Conservation (phyloP, 352 stramenopile genomes). For the Globisporangium heterothallicum region DNA sequence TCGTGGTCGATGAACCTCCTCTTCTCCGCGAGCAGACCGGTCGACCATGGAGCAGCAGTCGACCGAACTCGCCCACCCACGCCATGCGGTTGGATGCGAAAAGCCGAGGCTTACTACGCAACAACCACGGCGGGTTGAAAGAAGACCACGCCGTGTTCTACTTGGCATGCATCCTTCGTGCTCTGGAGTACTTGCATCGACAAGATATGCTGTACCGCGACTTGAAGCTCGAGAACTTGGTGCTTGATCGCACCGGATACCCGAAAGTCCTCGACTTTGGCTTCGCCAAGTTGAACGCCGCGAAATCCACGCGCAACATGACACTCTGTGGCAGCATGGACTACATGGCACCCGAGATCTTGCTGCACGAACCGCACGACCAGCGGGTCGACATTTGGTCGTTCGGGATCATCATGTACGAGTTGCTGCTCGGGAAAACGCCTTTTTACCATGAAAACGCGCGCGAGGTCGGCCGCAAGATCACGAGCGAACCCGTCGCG, state of each 20-base stretch:
- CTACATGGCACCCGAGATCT: conserved; percentile 79
- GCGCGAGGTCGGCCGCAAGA: conserved; percentile 68
- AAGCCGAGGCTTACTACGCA: conserved; percentile 38
- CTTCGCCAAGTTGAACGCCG: conserved; percentile 59
- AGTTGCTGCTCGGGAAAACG: conserved; percentile 78
- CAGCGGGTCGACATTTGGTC: conserved; percentile 73
- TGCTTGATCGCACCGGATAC: conserved; percentile 87
- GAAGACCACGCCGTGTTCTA: conserved; percentile 85
- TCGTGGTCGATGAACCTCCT: no score
- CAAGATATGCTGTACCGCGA: conserved; percentile 79
- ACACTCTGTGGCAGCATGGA: conserved; percentile 78
- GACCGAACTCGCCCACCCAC: conserved; percentile 2
- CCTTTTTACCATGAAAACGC: conserved; percentile 85
- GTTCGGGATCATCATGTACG: conserved; percentile 86
- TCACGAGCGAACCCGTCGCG: conserved; percentile 53
- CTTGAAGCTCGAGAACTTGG: conserved; percentile 89
- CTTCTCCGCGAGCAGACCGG: no score
- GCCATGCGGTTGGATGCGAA: conserved; percentile 19
- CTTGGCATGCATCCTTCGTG: conserved; percentile 80
- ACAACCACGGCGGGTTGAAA: conserved; percentile 37
- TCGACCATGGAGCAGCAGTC: not conserved
- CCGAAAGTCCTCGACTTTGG: conserved; percentile 78
- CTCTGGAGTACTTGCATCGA: conserved; percentile 69
- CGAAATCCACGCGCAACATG: conserved; percentile 46
- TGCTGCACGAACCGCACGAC: conserved; percentile 58